Conservation (phyloP, 208 protist genomes). For the Wallacemonas sp. region DNA sequence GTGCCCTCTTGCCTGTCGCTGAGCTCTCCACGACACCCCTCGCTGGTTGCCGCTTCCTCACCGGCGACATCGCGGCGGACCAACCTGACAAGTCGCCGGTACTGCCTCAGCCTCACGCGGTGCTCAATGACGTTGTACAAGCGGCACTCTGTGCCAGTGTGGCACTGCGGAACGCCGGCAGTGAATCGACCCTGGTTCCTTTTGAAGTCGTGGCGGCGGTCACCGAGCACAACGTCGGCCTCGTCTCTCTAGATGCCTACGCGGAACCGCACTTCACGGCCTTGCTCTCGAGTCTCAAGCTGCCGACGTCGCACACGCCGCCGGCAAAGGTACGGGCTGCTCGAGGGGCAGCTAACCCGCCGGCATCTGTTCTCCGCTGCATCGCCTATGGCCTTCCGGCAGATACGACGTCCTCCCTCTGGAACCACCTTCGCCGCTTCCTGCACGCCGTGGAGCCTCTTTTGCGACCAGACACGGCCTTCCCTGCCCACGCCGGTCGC, state of each 20-base stretch:
- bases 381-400: not conserved
- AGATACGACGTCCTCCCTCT: slow-evolving; percentile 43
- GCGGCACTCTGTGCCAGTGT: not conserved
- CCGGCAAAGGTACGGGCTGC: too few species aligned
- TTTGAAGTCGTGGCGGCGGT: slow-evolving; percentile 38
- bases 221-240: slow-evolving; percentile 29
- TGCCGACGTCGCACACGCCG: slow-evolving; percentile 37
- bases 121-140: not conserved
- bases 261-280: slow-evolving; percentile 73
- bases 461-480: slow-evolving; percentile 45
- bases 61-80: not conserved
- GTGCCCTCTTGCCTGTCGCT: not conserved
- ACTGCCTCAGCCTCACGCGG: not conserved
- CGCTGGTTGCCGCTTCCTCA: not conserved
- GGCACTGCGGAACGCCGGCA: not conserved
- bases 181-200: not conserved
- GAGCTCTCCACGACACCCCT: not conserved
- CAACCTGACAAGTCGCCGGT: too few species aligned
- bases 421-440: slow-evolving; percentile 79
- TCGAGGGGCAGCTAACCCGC: too few species aligned
- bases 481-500: not conserved
- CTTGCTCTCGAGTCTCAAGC: slow-evolving; percentile 33
- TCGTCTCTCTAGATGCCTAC: slow-evolving; percentile 47
- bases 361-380: not conserved
- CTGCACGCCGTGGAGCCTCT: slow-evolving; percentile 70